Base-by-base conservation (phyloP, 139 green algal genomes). In the Nannochloris sp. region DNA sequence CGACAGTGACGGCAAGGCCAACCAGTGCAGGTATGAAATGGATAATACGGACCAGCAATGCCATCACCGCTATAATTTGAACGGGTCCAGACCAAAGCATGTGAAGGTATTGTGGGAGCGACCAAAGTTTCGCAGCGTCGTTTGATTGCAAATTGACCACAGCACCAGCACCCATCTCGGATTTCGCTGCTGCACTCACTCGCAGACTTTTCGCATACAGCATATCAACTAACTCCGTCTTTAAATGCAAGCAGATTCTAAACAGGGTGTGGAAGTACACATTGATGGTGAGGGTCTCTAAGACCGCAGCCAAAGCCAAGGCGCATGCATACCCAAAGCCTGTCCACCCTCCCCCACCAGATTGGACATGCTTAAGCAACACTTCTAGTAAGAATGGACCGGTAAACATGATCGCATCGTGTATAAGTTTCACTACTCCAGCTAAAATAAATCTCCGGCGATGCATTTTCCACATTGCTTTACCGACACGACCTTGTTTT, bases 91-190 rank as follows among this genome's bases (percentile, higher is more conserved):
- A 86, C 87, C 89, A 95, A 9, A 95, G 38, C 63, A 95, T 86
- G 81, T 96, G 87, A 8, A 93, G 42, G 69, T 93, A 96, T 24
- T 85, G 73, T 1, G 86, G 78, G 55, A 92, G 67, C 32, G 56
- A 73, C 83, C 83, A 96, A n/a, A 95, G 64, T 80, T 92, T 94
- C 57, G 82, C 79, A 4, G 82, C 87, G 64, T 96, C 89, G 68
- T 96, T 96, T 62, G 71, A 86, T 79, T 92, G 84, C 72, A 95
- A 68, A 62, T 89, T 92, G 12, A 84, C 76, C 24, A 94, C 86
- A 19, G 70, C 56, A 29, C 86, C 89, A 8, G 77, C 70, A 4
- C 89, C 86, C 31, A 86, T 68, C 10, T 79, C 65, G 4, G 63
- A 47, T 59, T 80, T 80, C 55, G 81, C 86, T 0, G 68, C 67